Evolutionary conservation across 2,329 filamentous ascomycete genomes (phyloP), one percentile per base, ranked within the genome.

Genomic region (Diaporthe sp.): DNA sequence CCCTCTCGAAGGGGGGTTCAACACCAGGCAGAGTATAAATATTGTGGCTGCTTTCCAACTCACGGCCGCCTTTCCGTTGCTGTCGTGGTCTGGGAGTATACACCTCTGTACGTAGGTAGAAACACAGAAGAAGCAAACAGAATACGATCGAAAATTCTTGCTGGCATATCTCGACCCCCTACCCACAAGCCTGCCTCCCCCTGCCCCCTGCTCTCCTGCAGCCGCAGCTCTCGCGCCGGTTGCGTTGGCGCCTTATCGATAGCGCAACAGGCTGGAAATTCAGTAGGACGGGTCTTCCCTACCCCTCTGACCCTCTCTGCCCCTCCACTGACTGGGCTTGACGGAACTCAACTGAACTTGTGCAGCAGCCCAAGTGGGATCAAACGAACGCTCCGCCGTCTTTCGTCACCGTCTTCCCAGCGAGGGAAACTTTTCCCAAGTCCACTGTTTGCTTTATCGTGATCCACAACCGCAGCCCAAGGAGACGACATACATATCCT

Each of bases 231-330:
- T 55, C 51, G 12, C 44, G 28, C 61, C 17, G 61, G 62, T 13
- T 51, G 44, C 31, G 10, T 51, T 49, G 57, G 39, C 25, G 31
- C 39, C 46, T 74, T 74, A 74, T 74, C 73, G 73, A 74, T 74
- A 72, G 67, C 58, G 6, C n/a, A 17, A 31, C 31, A 46, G 46
- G 59, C 59, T 62, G 58, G 68, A 42, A 57, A 59, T 39, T 44
- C 31, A 31, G 49, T n/a, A 53, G 46, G 37, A n/a, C 42, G 8
- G 46, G 51, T 31, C 72, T 42, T 55, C 34, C 71, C 19, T 53
- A n/a, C 57, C 69, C 55, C 53, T 71, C 55, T 17, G 42, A 44
- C 59, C 69, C 55, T 34, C 44, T 53, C 44, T 53, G 44, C 57
- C 70, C 70, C 70, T 73, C 70, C 58, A 73, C 58, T 39, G 70